Evolutionary conservation across 441 rosid species (phyloP), one percentile per base, ranked within the genome.

Genomic region (Metrosideros polymorpha): DNA sequence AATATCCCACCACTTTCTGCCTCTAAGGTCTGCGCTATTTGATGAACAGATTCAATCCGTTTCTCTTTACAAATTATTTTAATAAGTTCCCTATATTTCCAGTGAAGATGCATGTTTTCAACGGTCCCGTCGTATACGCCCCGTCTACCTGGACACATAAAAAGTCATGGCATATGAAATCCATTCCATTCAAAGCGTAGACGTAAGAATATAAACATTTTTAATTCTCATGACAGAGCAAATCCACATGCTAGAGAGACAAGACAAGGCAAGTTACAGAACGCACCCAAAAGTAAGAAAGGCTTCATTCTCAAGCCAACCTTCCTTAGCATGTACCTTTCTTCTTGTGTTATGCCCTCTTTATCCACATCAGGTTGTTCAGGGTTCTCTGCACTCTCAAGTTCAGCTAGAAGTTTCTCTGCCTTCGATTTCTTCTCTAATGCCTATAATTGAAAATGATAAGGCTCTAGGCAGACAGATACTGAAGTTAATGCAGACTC

Each of bases 51-150:
- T 87, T 94, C 93, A 51, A 91, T 88, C 89, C 90, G 91, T 87
- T 75, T 90, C 90, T 94, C 96, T 86, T 93, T 93, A 87, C 91
- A 91, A 84, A 97, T 92, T 88, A 98, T 89, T 93, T 95, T 98
- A 90, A 96, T 97, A 87, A 96, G 97, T 88, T 98, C 99, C 94
- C 99, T 92, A 87, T 96, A 94, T 92, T 96, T 96, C 99, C 99
- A 95, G 88, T 98, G 99, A 86, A 95, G 98, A 92, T 96, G 99
- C 99, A 96, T 95, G 90, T 96, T 96, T 92, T 96, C 98, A 86
- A 95, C 89, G 79, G 98, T 95, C 90, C 98, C 99, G 86, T 90
- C 96, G 92, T 95, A 98, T 66, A 95, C 94, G 12, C 98, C 98
- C 84, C 97, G 90, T 90, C 96, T 93, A 91, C 99, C 99, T 98